These are phyloP conservation scores for Pyricularia sp. DNA, from an alignment of 2,329 filamentous ascomycete genomes.

Conservation along the genomic window DNA sequence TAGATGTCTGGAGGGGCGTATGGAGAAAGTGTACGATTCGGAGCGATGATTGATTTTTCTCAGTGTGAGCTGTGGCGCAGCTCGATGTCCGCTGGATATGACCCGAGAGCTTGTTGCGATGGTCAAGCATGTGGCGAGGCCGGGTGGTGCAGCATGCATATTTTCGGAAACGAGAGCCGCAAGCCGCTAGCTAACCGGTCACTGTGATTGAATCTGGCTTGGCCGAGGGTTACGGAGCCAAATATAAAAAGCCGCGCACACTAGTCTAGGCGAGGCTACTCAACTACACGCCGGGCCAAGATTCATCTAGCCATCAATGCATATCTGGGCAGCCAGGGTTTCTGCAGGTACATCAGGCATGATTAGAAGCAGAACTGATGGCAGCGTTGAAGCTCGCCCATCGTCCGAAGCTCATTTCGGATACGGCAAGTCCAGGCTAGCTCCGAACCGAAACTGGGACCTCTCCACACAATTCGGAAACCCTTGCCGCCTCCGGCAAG, in stretches of 20 bases:
- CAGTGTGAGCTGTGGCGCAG: background rate
- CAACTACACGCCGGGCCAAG: background rate
- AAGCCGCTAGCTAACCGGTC: background rate
- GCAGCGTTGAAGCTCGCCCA: background rate
- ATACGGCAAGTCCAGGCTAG: background rate
- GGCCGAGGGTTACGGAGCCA: background rate
- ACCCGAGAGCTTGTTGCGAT: background rate
- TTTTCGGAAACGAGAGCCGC: background rate
- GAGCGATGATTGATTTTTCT: background rate
- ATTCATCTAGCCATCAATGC: background rate
- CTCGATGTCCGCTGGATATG: background rate
- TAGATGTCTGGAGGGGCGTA: constrained; percentile 19
- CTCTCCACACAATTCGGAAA: background rate
- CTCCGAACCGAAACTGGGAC: background rate
- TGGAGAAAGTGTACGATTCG: constrained; percentile 19
- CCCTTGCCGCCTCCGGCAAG: background rate
- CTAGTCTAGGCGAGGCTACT: background rate
- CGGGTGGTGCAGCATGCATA: background rate
- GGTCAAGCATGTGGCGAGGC: background rate
- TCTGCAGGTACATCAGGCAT: background rate
- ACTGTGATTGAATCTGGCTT: background rate
- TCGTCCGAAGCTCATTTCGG: background rate
- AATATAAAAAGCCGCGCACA: background rate
- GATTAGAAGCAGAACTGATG: background rate
- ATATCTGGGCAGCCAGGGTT: background rate